phyloP scores from a whole-genome alignment of 495 filamentous ascomycete genomes.

The Sabuloglossum arenarium region DNA sequence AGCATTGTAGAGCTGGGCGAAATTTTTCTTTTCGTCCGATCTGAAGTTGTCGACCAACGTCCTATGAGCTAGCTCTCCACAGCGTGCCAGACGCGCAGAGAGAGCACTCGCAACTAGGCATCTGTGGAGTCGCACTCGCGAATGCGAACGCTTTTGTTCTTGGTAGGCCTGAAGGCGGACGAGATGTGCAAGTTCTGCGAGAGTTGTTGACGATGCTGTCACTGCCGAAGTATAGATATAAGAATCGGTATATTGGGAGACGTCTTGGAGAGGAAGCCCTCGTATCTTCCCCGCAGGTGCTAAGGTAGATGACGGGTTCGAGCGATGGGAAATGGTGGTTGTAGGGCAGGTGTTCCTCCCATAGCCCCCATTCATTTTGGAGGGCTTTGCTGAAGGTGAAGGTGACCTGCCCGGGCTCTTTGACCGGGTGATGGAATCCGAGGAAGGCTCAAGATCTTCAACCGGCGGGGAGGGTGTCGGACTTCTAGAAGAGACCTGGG shows the following conservation, averaged over 20 bases:
- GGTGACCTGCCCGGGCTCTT: constrained; percentile 2
- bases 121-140: constrained; percentile 42
- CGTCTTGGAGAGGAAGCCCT: constrained; percentile 20
- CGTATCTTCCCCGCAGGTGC: constrained; percentile 22
- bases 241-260: constrained; percentile 18
- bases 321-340: constrained; percentile 6
- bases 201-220: constrained; percentile 31
- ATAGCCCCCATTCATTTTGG: constrained; percentile 4
- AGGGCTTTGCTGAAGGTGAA: neutral
- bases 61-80: constrained; percentile 55
- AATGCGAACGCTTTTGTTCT: constrained; percentile 46
- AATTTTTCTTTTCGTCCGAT: constrained; percentile 74
- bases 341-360: constrained; percentile 3
- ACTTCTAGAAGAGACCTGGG: constrained; percentile 5
- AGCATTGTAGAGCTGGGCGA: constrained; percentile 70
- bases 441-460: neutral
- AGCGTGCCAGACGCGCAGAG: constrained; percentile 57
- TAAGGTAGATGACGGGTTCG: constrained; percentile 12
- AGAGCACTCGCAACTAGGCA: constrained; percentile 41
- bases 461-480: constrained; percentile 2
- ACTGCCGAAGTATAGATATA: constrained; percentile 17
- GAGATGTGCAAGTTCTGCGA: constrained; percentile 50
- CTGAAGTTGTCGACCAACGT: constrained; percentile 76
- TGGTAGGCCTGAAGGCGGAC: constrained; percentile 53
- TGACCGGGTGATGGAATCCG: neutral